Evolutionary conservation across 1,284 basidiomycete species (phyloP).

Genomic region (Ceratobasidium sp.): DNA sequence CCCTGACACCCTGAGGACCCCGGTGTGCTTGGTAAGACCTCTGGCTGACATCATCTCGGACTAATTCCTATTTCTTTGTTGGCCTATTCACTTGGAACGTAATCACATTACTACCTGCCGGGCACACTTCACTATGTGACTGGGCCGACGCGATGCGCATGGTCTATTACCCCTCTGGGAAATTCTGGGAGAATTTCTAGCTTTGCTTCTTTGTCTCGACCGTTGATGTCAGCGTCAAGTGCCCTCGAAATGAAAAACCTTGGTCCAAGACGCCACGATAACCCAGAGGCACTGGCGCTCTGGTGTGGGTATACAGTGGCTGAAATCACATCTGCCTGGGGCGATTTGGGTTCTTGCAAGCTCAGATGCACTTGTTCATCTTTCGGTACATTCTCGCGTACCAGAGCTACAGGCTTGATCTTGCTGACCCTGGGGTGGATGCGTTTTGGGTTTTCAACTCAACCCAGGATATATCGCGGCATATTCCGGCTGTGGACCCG

Average conservation of each 20-base stretch:
- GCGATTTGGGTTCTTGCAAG: neutral
- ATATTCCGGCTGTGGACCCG: constrained; percentile 34
- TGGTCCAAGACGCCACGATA: constrained; percentile 1
- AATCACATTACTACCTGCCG: neutral
- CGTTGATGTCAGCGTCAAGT: neutral
- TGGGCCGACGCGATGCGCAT: neutral
- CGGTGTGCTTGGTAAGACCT: neutral
- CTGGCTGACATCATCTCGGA: constrained; percentile 43
- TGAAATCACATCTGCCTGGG: constrained; percentile 9
- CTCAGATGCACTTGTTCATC: constrained; percentile 4
- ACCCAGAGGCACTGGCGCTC: neutral
- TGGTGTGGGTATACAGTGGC: neutral
- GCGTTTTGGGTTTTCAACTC: constrained; percentile 38
- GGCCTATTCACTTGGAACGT: constrained; percentile 14
- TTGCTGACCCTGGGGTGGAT: constrained; percentile 40
- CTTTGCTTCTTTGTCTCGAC: constrained; percentile 21
- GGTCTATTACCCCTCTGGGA: neutral
- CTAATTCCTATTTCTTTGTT: constrained; percentile 14
- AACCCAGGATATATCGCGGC: constrained; percentile 33
- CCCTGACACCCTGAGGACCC: constrained; percentile 37
- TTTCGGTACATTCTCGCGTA: constrained; percentile 10
- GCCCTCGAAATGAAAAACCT: constrained; percentile 22
- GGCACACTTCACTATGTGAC: neutral
- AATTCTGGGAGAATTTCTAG: neutral
- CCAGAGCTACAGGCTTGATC: constrained; percentile 21